Evolutionary conservation across 192 early-diverging fungal species (phyloP).

Genomic region (Phlyctochytrium bullatum): DNA sequence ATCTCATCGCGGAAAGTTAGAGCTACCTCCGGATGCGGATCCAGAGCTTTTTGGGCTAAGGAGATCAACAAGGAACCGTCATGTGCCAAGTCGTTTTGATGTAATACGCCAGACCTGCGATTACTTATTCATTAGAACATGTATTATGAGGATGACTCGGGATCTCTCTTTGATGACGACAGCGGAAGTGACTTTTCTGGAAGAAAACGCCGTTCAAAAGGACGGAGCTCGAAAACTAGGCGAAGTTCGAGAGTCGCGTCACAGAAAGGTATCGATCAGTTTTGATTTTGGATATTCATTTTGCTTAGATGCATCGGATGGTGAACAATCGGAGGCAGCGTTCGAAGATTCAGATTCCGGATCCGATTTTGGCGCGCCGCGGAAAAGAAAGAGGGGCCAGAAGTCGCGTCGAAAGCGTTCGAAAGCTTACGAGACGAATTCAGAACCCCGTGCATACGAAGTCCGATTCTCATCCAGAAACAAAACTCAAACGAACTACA

Average conservation of each 20-base stretch:
- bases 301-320: constrained; percentile 38
- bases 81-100: constrained; percentile 32
- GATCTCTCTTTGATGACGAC: constrained; percentile 14
- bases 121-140: too few relatives aligned
- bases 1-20: neutral
- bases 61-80: constrained; percentile 52
- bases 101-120: too few relatives aligned
- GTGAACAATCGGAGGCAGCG: neutral
- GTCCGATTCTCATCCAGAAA: constrained; percentile 16
- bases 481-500: constrained; percentile 18
- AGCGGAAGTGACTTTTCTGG: constrained; percentile 23
- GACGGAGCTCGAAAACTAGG: constrained; percentile 19
- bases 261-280: constrained; percentile 13
- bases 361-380: constrained; percentile 28
- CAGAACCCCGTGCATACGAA: constrained; percentile 28
- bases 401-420: constrained; percentile 43
- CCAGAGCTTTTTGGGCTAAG: constrained; percentile 67
- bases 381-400: constrained; percentile 26
- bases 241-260: constrained; percentile 3
- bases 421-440: constrained; percentile 53
- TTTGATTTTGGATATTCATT: constrained; percentile 35
- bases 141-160: constrained; percentile 17
- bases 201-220: constrained; percentile 30
- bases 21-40: constrained; percentile 30
- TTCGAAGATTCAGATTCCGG: constrained; percentile 34